Base-by-base conservation (phyloP, 148 eudicot genomes). In the Polygonum maritimum region DNA sequence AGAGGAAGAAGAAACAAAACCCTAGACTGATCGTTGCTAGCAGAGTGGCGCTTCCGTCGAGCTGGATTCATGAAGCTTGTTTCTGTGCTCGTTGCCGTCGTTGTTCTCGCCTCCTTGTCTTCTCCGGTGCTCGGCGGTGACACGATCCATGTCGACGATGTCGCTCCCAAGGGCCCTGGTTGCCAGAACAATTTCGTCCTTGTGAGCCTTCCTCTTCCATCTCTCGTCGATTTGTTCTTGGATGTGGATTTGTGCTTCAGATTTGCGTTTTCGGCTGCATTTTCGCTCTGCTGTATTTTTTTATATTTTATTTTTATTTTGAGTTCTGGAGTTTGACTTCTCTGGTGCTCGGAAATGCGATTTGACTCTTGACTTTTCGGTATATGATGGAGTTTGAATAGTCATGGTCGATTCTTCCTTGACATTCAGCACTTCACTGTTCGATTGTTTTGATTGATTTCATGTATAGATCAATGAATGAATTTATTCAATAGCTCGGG, bases 101-200 rank as follows among this genome's bases (percentile, higher is more conserved):
- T 79, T 78, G 77, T 80, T 71, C 67, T 74, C 7, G 39, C 35
- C 48, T 76, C 67, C 72, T 79, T 48, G 75, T 54, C 75, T 74
- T 73, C 49, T 74, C 58, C 70, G 44, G 88, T 78, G 74, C 80
- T 81, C 79, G 96, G 87, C 6, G 97, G 98, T 69, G 98, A 94
- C 63, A 94, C 92, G 74, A 97, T 94, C 71, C 98, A 94, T 75
- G 91, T 86, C 62, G 97, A 94, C 86, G 87, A 89, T 84, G 63
- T 52, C 10, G 96, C 98, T 71, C 98, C 97, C 2, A 88, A 83
- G 71, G 83, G 83, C 48, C 95, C 96, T 79, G 98, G 97, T 15
- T 94, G 98, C 79, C 88, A 87, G 10, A 94, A 94, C 79, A 84
- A 87, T 73, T 94, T 94, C 65, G 98, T 94, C 10, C 83, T 94